Conservation (phyloP, 2,329 filamentous ascomycete species). For the Colletotrichum scovillei region DNA sequence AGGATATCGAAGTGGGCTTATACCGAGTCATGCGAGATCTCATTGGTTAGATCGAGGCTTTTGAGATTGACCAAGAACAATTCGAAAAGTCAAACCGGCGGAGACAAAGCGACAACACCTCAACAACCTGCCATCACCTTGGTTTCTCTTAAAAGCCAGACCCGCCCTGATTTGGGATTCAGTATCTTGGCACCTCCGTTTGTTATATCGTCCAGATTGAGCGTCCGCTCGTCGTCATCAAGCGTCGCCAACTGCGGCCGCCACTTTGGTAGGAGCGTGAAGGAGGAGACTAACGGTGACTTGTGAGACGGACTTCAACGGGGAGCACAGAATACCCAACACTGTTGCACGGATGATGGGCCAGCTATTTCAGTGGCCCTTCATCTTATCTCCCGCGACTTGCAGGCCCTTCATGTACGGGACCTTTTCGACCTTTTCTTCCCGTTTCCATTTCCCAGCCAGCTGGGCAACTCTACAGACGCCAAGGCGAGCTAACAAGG, state of each 20-base stretch:
- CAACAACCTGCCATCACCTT: slow-evolving; percentile 8
- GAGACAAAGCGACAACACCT: not conserved
- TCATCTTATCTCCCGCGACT: slow-evolving; percentile 15
- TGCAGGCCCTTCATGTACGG: not conserved
- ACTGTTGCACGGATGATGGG: not conserved
- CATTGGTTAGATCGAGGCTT: slow-evolving; percentile 13
- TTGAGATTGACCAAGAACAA: slow-evolving; percentile 25
- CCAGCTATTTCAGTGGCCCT: not conserved
- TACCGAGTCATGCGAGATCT: slow-evolving; percentile 21
- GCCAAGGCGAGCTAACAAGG: slow-evolving; percentile 19
- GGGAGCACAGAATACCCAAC: not conserved
- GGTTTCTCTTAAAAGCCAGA: slow-evolving; percentile 13
- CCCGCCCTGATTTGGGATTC: slow-evolving; percentile 19
- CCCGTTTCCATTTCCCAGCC: slow-evolving; percentile 20
- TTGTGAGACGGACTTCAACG: too few relatives aligned
- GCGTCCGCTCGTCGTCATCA: not conserved
- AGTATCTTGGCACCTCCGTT: slow-evolving; percentile 18
- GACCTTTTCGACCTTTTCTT: not conserved
- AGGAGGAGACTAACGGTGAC: not conserved
- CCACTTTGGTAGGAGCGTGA: not conserved
- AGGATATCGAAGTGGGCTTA: slow-evolving; percentile 7
- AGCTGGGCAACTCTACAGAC: not conserved
- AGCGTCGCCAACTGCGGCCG: not conserved
- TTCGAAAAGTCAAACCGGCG: slow-evolving; percentile 15
- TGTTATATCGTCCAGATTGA: not conserved